Evolutionary conservation across 2,329 filamentous ascomycete genomes (phyloP).

Genomic region (Thelonectria olida): DNA sequence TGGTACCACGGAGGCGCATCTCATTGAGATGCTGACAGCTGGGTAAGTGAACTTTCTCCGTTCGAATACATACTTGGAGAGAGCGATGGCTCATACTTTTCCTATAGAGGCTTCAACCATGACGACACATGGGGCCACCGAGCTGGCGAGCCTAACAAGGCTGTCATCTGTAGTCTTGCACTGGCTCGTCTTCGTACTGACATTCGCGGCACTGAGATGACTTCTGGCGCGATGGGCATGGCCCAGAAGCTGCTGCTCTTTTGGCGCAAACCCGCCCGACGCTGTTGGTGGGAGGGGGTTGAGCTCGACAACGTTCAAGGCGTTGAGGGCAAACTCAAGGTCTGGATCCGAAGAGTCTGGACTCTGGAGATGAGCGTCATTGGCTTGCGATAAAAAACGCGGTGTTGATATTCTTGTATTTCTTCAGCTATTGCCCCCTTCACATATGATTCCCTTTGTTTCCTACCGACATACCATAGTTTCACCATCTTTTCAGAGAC

Average conservation of each 20-base stretch:
- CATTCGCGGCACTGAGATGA: slow-evolving; percentile 80
- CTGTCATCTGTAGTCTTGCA: slow-evolving; percentile 95
- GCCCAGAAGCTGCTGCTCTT: slow-evolving; percentile 97
- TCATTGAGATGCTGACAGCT: slow-evolving; percentile 99
- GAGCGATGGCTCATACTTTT: slow-evolving; percentile 2
- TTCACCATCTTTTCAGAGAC: slow-evolving; percentile 27
- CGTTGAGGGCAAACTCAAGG: slow-evolving; percentile 90
- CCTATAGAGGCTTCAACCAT: slow-evolving; percentile 87
- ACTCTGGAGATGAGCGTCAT: slow-evolving; percentile 98
- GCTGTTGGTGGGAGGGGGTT: slow-evolving; percentile 99
- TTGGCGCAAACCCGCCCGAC: slow-evolving; percentile 94
- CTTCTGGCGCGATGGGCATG: slow-evolving; percentile 90
- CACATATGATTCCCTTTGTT: slow-evolving; percentile 16
- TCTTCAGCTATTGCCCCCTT: slow-evolving; percentile 19
- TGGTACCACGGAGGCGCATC: slow-evolving; percentile 95
- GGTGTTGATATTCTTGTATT: slow-evolving; percentile 25
- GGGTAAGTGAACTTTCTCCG: slow-evolving; percentile 69
- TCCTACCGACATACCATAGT: not conserved
- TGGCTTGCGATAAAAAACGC: slow-evolving; percentile 69
- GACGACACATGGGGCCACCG: slow-evolving; percentile 96
- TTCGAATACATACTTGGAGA: too few species aligned
- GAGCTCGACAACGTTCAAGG: slow-evolving; percentile 91
- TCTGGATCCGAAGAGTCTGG: slow-evolving; percentile 98
- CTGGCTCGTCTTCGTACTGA: slow-evolving; percentile 93
- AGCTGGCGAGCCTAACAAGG: slow-evolving; percentile 97